Conservation (phyloP, 495 filamentous ascomycete genomes). For the Articulospora tetracladia region DNA sequence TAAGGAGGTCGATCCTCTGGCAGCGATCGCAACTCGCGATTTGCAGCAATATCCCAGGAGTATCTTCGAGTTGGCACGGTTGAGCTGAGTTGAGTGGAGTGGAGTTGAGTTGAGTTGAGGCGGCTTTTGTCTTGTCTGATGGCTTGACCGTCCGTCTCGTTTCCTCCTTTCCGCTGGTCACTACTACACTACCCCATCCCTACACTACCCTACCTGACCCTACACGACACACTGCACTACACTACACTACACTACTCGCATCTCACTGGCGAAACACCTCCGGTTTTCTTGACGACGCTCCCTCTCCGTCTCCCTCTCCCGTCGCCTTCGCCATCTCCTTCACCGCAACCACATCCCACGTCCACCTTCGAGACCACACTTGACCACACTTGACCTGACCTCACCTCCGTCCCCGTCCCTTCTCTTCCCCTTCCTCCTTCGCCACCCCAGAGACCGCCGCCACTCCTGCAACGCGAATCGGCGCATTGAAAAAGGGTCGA, state of each 20-base stretch:
- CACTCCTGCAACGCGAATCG: background rate
- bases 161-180: too few relatives aligned
- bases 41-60: background rate
- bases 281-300: background rate
- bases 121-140: too few relatives aligned
- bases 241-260: conserved; percentile 1
- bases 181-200: background rate
- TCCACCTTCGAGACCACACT: conserved; percentile 8
- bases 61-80: too few relatives aligned
- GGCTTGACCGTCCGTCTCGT: too few relatives aligned
- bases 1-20: background rate
- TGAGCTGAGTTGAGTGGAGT: too few relatives aligned
- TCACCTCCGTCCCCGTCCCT: background rate
- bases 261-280: background rate
- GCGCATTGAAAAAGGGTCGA: conserved; percentile 1
- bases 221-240: too few relatives aligned
- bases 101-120: too few relatives aligned
- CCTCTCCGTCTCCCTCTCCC: too few relatives aligned
- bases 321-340: too few relatives aligned
- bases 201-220: too few relatives aligned
- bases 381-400: background rate
- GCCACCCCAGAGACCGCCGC: background rate
- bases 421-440: background rate
- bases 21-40: background rate
- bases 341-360: conserved; percentile 13